Evolutionary conservation across 2,329 filamentous ascomycete species (phyloP).

Genomic region (Cordyceps sp.): DNA sequence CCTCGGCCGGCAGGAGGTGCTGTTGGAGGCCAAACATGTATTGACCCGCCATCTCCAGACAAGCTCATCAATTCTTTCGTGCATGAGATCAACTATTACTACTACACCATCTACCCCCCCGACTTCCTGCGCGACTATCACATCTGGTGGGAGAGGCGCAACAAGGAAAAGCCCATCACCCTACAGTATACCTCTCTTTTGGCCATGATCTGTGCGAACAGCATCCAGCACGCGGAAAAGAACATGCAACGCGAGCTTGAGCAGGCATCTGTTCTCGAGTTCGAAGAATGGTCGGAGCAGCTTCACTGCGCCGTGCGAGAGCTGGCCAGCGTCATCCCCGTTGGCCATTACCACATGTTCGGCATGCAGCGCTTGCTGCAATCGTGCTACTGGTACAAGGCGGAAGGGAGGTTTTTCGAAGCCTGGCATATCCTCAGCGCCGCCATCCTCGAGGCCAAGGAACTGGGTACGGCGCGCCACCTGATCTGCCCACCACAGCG

Average conservation of each 20-base stretch:
- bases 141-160: constrained; percentile 12
- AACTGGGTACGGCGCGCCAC: constrained; percentile 8
- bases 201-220: constrained; percentile 12
- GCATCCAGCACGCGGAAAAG: constrained; percentile 11
- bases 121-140: constrained; percentile 13
- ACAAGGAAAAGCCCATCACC: constrained; percentile 6
- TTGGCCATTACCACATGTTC: constrained; percentile 11
- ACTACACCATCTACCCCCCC: constrained; percentile 16
- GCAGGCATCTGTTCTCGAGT: constrained; percentile 5
- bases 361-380: constrained; percentile 14
- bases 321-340: constrained; percentile 10
- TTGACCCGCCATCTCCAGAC: constrained; percentile 6
- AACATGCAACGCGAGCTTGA: constrained; percentile 7
- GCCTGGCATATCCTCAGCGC: constrained; percentile 15
- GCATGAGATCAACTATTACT: constrained; percentile 14
- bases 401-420: constrained; percentile 14
- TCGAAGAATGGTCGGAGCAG: constrained; percentile 9
- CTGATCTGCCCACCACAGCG: too few relatives aligned
- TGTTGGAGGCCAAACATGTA: constrained; percentile 1
- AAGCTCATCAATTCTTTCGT: constrained; percentile 12
- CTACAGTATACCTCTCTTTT: constrained; percentile 14
- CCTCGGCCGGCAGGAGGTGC: too few relatives aligned
- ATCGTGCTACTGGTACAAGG: constrained; percentile 16
- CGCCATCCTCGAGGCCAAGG: constrained; percentile 13
- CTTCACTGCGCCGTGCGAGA: constrained; percentile 10